phyloP scores from a whole-genome alignment of 306 rosid species.

The Crotalaria pallida region DNA sequence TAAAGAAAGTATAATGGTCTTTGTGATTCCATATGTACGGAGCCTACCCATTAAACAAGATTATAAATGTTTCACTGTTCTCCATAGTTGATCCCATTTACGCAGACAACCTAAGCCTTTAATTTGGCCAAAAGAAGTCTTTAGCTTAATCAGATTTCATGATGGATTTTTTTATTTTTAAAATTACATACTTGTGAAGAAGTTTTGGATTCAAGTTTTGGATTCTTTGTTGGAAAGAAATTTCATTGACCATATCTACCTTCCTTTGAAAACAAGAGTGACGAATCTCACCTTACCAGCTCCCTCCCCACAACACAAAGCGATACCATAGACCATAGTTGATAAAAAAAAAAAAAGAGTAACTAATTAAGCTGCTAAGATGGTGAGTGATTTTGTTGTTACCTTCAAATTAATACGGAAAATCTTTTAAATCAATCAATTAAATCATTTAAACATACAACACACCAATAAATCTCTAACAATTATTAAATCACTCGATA shows the following conservation, averaged over 20 bases:
- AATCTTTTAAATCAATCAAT: constrained; percentile 13
- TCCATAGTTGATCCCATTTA: constrained; percentile 8
- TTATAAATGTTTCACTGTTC: constrained; percentile 19
- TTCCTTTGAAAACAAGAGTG: background rate
- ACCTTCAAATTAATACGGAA: background rate
- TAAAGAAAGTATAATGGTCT: constrained; percentile 33
- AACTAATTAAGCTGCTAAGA: background rate
- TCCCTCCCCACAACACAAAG: background rate
- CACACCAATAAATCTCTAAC: no score
- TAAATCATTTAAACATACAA: background rate
- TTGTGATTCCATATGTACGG: constrained; percentile 61
- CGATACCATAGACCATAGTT: no score
- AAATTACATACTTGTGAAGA: background rate
- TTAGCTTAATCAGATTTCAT: background rate
- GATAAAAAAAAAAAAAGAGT: no score
- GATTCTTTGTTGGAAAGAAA: constrained; percentile 32
- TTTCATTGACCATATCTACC: constrained; percentile 19
- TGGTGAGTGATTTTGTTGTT: background rate
- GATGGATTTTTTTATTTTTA: background rate
- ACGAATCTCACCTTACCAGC: background rate
- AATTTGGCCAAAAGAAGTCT: constrained; percentile 13
- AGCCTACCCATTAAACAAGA: constrained; percentile 10
- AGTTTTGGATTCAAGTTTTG: no score
- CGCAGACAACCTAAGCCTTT: constrained; percentile 15
- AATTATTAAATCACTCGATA: no score